Evolutionary conservation across 768 basidiomycete genomes (phyloP).

Genomic region (Megacollybia marginata): DNA sequence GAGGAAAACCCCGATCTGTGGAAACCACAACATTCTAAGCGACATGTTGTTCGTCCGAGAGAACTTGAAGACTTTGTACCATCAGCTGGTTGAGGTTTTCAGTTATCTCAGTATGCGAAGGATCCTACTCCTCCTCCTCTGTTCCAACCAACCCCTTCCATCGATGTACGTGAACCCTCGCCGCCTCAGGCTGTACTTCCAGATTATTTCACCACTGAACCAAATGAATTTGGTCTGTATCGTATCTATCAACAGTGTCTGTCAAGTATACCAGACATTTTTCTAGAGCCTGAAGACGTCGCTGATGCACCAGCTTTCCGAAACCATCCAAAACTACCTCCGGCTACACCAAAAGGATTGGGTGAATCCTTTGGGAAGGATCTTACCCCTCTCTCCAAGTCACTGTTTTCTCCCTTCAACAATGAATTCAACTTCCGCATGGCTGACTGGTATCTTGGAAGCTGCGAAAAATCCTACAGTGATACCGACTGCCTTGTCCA

Average conservation of each 20-base stretch:
- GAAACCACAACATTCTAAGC: too few species aligned
- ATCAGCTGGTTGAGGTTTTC: too few species aligned
- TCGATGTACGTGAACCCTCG: too few species aligned
- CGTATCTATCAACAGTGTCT: conserved; percentile 1
- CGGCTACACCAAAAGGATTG: not conserved
- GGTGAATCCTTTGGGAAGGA: not conserved
- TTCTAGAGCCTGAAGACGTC: not conserved
- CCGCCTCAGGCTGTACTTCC: too few species aligned
- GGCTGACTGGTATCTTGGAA: conserved; percentile 16
- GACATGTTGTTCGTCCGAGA: too few species aligned
- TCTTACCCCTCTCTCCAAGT: not conserved
- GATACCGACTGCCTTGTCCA: conserved; percentile 8
- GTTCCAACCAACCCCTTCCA: too few species aligned
- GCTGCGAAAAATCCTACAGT: conserved; percentile 9
- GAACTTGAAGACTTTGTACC: too few species aligned
- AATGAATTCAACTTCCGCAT: conserved; percentile 12
- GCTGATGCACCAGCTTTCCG: not conserved
- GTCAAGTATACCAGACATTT: not conserved
- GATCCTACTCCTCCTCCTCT: too few species aligned
- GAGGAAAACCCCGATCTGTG: too few species aligned
- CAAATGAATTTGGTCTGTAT: conserved; percentile 5
- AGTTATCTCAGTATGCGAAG: too few species aligned
- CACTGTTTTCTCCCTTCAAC: conserved; percentile 6
- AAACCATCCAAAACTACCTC: not conserved
- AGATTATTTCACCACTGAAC: not conserved